Conservation (phyloP, 257 asterid species). For the Solanum clarkiae region DNA sequence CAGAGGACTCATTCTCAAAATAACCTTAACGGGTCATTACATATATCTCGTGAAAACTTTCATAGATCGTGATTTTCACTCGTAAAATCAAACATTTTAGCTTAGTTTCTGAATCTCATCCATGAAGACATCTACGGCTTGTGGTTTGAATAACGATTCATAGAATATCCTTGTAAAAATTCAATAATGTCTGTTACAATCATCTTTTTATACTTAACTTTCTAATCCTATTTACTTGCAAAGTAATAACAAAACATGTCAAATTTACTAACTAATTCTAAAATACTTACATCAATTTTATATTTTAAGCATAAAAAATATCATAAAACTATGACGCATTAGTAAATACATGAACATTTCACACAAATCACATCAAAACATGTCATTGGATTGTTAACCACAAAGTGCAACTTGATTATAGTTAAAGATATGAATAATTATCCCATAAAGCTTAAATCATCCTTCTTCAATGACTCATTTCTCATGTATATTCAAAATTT, state of each 20-base stretch:
- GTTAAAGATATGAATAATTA: background rate
- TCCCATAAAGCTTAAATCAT: background rate
- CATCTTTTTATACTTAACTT: background rate
- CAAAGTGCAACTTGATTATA: background rate
- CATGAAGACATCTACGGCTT: background rate
- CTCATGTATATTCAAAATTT: background rate
- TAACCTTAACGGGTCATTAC: no score
- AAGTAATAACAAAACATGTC: background rate
- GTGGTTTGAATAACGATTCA: background rate
- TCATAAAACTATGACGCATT: no score
- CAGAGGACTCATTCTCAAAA: no score
- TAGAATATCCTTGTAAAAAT: no score
- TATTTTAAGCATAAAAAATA: background rate
- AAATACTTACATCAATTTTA: background rate
- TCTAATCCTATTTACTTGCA: no score
- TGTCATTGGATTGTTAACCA: background rate
- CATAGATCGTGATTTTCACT: no score
- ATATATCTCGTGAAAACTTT: no score
- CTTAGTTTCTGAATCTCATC: background rate
- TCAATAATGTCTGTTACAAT: no score
- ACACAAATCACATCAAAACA: background rate
- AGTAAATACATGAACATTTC: background rate
- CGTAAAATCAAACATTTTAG: background rate
- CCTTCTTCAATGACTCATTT: background rate
- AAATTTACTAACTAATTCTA: background rate